phyloP scores from a whole-genome alignment of 495 filamentous ascomycete species.

The Lasiosphaeriaceae sp. region DNA sequence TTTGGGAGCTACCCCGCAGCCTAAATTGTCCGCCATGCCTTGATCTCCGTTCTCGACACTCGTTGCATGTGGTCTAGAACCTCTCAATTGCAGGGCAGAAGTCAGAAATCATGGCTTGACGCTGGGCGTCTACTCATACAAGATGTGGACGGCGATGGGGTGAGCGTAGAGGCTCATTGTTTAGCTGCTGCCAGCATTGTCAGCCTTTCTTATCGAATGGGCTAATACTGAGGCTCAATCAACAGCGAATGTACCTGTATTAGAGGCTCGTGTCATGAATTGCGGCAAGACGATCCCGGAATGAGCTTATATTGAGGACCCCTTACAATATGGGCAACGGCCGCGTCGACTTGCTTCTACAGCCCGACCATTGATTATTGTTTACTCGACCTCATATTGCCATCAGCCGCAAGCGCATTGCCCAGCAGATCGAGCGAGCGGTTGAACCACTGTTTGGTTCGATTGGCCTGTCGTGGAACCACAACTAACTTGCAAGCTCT shows the following conservation, averaged over 20 bases:
- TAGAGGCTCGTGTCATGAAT: background rate
- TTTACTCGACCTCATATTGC: background rate
- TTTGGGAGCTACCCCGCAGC: conserved; percentile 20
- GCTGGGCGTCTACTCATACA: background rate
- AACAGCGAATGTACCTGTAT: conserved; percentile 13
- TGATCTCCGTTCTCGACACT: background rate
- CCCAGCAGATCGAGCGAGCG: background rate
- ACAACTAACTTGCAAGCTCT: background rate
- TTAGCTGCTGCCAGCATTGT: background rate
- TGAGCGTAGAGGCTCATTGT: conserved; percentile 1
- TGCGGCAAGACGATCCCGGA: conserved; percentile 10
- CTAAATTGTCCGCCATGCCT: conserved; percentile 13
- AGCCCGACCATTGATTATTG: background rate
- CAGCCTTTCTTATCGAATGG: conserved; percentile 1
- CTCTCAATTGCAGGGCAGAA: background rate
- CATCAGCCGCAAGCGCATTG: background rate
- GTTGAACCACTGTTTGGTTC: background rate
- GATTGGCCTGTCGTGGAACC: background rate
- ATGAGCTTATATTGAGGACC: conserved; percentile 12
- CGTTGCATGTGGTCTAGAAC: background rate
- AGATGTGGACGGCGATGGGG: conserved; percentile 3
- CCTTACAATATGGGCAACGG: background rate
- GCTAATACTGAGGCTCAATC: conserved; percentile 19
- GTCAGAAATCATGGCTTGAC: background rate
- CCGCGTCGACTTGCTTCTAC: background rate